Percentiles rank a stretch among this genome's conserved stretches.
phyloP scores from a whole-genome alignment of 345 rosid species.

The Aurinia saxatilis region DNA sequence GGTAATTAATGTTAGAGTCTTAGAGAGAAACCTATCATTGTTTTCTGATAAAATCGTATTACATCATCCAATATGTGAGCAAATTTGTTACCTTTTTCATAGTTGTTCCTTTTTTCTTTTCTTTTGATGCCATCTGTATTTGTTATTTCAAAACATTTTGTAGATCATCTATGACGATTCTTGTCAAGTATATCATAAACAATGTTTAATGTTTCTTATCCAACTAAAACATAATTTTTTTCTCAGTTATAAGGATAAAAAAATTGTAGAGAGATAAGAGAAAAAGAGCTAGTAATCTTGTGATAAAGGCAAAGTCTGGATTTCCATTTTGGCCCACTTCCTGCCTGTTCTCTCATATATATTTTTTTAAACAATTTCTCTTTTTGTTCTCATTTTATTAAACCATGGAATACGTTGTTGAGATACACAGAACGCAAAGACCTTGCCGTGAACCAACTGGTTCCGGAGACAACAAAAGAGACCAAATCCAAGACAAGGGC shows the following conservation, averaged over 20 bases:
- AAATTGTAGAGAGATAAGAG: background rate
- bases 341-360: slow-evolving; percentile 1
- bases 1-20: background rate
- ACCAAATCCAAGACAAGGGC: no score
- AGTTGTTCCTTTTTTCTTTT: background rate
- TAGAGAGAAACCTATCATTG: background rate
- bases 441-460: no score
- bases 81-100: background rate
- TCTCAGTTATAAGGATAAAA: background rate
- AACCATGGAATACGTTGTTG: no score
- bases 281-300: background rate
- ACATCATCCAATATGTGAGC: background rate
- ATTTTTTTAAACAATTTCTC: background rate
- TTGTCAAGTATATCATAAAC: no score
- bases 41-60: background rate
- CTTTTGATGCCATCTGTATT: background rate
- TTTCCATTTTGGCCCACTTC: slow-evolving; percentile 18
- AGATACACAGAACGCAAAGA: no score
- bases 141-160: background rate
- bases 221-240: background rate
- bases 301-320: background rate
- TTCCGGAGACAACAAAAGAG: no score
- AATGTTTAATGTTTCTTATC: no score
- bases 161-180: background rate
- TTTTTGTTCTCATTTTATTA: no score